Conservation (phyloP, 768 basidiomycete genomes). For the Hericium rajendrae region DNA sequence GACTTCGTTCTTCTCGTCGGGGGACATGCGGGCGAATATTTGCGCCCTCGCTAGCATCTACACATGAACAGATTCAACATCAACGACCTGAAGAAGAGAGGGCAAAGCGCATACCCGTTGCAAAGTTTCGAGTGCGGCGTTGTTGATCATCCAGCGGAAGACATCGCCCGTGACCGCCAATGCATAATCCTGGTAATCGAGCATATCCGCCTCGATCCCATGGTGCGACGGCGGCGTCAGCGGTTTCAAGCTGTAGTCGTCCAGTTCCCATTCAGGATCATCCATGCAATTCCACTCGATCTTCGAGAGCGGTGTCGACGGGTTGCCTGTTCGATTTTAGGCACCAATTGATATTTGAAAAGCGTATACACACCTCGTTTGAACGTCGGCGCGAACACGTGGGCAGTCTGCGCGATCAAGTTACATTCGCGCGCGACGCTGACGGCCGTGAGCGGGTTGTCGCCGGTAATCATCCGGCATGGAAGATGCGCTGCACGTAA, state of each 20-base stretch:
- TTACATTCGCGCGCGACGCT: conserved; percentile 94
- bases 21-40: conserved; percentile 97
- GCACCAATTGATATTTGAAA: background rate
- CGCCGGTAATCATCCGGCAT: conserved; percentile 97
- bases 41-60: conserved; percentile 97
- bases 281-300: conserved; percentile 92
- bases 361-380: conserved; percentile 42
- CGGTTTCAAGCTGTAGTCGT: conserved; percentile 83
- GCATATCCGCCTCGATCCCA: conserved; percentile 59
- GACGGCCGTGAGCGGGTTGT: conserved; percentile 93
- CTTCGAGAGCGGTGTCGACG: conserved; percentile 42
- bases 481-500: conserved; percentile 85
- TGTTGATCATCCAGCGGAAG: conserved; percentile 97
- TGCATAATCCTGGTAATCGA: conserved; percentile 79
- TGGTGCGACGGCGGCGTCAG: conserved; percentile 59
- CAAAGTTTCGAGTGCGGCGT: conserved; percentile 87
- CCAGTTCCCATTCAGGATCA: conserved; percentile 74
- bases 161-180: conserved; percentile 91
- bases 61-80: background rate
- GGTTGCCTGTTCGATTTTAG: conserved; percentile 35
- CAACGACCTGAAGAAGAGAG: background rate
- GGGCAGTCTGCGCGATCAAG: conserved; percentile 77
- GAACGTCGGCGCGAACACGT: conserved; percentile 83
- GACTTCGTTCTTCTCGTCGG: conserved; percentile 98
- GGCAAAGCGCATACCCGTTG: conserved; percentile 58